Conservation (phyloP, 129 eudicot genomes). For the Deinandra increscens region DNA sequence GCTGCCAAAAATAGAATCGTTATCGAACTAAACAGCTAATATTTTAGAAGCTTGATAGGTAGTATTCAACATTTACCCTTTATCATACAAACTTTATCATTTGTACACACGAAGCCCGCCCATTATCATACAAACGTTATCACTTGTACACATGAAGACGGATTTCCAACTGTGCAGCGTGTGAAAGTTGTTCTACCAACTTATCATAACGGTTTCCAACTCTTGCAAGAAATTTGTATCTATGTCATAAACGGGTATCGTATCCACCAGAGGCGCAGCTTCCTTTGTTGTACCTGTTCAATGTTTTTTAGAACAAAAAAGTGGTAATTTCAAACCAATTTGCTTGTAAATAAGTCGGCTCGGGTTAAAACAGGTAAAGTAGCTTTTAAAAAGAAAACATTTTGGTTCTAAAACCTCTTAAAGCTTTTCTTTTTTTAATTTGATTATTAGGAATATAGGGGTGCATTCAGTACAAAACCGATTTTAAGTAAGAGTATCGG, state of each 20-base stretch:
- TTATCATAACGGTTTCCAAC: conserved; percentile 9
- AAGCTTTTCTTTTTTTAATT: not conserved
- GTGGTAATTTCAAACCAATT: not conserved
- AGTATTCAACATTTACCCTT: not conserved
- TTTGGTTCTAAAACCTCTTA: not conserved
- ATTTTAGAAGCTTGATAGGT: not conserved
- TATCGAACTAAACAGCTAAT: no score
- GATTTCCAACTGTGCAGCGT: not conserved
- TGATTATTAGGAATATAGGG: not conserved
- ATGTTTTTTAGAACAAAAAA: not conserved
- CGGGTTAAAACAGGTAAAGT: not conserved
- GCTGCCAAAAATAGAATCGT: not conserved
- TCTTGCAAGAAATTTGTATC: conserved; percentile 16
- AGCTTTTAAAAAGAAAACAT: not conserved
- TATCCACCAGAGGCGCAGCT: not conserved
- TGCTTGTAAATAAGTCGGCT: not conserved
- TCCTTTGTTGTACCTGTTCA: conserved; percentile 17
- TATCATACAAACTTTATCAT: not conserved
- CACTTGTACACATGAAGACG: not conserved
- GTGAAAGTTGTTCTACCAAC: conserved; percentile 3
- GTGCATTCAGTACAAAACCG: not conserved
- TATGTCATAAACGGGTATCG: conserved; percentile 9
- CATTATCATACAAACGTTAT: not conserved
- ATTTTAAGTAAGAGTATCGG: not conserved
- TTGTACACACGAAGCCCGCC: not conserved